A percentile compares a stretch with the other conserved stretches of the same genome.
These are phyloP conservation scores for Pythium sp. DNA, from an alignment of 352 stramenopile genomes.

Conservation along the genomic window DNA sequence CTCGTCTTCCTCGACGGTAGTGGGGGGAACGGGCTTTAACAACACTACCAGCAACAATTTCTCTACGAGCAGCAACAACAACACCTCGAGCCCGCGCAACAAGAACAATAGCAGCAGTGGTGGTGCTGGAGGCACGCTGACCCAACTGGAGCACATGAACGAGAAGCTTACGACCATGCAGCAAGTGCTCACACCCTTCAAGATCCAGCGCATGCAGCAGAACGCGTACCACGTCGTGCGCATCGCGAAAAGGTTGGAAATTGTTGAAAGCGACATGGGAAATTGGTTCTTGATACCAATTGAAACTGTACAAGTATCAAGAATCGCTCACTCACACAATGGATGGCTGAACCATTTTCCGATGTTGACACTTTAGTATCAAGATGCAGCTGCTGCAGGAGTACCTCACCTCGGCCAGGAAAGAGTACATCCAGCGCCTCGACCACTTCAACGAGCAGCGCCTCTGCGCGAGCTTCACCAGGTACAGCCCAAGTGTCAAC, in stretches of 20 bases:
- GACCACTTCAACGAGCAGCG: constrained; percentile 52
- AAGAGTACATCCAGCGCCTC: constrained; percentile 39
- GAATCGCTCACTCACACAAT: too few species aligned
- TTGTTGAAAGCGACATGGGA: background rate
- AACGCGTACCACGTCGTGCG: constrained; percentile 60
- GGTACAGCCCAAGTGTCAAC: background rate
- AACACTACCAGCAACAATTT: background rate
- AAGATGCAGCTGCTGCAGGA: constrained; percentile 58
- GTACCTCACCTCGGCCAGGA: constrained; percentile 38
- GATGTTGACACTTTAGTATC: constrained; percentile 29
- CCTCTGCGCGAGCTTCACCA: constrained; percentile 44
- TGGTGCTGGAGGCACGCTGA: constrained; percentile 16
- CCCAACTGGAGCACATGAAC: constrained; percentile 51
- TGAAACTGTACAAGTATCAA: background rate
- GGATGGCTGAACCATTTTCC: background rate
- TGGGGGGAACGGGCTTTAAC: background rate
- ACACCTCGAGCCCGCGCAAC: background rate
- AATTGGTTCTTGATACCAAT: constrained; percentile 6
- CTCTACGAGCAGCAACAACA: background rate
- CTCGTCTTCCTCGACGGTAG: constrained; percentile 3
- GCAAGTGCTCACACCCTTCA: constrained; percentile 72
- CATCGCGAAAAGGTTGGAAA: constrained; percentile 54
- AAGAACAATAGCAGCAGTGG: constrained; percentile 4
- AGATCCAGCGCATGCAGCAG: constrained; percentile 71
- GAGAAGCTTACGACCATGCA: constrained; percentile 69